Evolutionary conservation across 2,329 filamentous ascomycete species (phyloP).

Genomic region (Penicillium occitanis): DNA sequence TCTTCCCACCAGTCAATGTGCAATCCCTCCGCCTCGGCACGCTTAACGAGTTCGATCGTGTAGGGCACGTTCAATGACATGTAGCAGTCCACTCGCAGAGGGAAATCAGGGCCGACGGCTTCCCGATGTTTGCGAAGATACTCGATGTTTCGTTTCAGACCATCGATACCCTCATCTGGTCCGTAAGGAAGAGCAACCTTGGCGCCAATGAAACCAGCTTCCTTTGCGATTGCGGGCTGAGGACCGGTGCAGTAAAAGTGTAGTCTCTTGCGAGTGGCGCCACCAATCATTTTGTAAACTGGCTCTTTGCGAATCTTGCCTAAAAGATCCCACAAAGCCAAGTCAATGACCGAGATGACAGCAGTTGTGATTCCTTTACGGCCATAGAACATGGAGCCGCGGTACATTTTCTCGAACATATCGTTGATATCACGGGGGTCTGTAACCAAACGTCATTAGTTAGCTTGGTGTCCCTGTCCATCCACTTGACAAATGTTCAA

Average conservation of each 20-base stretch:
- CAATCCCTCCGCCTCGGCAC: slow-evolving; percentile 73
- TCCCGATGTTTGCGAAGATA: slow-evolving; percentile 83
- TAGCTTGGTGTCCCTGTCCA: neutral
- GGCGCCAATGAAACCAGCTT: slow-evolving; percentile 85
- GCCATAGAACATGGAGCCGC: slow-evolving; percentile 93
- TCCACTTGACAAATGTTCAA: neutral
- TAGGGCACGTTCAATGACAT: slow-evolving; percentile 94
- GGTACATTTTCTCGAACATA: slow-evolving; percentile 95
- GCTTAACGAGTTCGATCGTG: slow-evolving; percentile 86
- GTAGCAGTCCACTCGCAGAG: slow-evolving; percentile 94
- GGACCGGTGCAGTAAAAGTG: slow-evolving; percentile 96
- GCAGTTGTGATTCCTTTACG: slow-evolving; percentile 87
- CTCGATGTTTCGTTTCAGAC: slow-evolving; percentile 84
- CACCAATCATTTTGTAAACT: slow-evolving; percentile 91
- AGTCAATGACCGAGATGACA: slow-evolving; percentile 90
- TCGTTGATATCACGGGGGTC: slow-evolving; percentile 90
- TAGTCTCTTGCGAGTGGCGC: slow-evolving; percentile 77
- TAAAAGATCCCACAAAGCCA: slow-evolving; percentile 87
- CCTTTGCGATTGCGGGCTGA: slow-evolving; percentile 74
- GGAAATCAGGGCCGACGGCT: slow-evolving; percentile 83
- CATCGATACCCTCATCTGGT: slow-evolving; percentile 78
- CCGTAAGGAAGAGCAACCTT: slow-evolving; percentile 90
- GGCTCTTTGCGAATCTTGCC: slow-evolving; percentile 91
- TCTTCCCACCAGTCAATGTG: slow-evolving; percentile 98
- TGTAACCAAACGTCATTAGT: slow-evolving; percentile 27